Evolutionary conservation across 768 basidiomycete genomes (phyloP).

Genomic region (Pisolithus orientalis): DNA sequence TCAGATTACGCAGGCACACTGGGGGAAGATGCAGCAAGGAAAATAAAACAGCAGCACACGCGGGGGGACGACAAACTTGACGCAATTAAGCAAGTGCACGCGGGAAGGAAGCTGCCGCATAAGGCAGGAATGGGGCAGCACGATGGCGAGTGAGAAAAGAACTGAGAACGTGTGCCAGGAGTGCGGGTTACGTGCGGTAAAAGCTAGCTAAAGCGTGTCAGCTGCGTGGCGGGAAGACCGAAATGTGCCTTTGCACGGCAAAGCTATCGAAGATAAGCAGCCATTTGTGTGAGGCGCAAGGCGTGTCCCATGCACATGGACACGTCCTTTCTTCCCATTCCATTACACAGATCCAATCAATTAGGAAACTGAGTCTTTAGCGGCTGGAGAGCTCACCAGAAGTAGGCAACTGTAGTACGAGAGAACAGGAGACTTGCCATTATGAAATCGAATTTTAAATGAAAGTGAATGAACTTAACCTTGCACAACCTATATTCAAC

Average conservation of each 20-base stretch:
- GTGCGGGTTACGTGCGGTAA: conserved; percentile 54
- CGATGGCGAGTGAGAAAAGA: conserved; percentile 42
- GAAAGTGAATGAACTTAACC: conserved; percentile 33
- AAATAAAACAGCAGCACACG: conserved; percentile 16
- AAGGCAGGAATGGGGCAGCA: conserved; percentile 52
- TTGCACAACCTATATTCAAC: conserved; percentile 25
- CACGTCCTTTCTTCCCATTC: conserved; percentile 15
- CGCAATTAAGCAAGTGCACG: conserved; percentile 22
- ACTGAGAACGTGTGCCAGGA: conserved; percentile 57
- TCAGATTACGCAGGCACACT: conserved; percentile 17
- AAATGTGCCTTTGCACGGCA: conserved; percentile 50
- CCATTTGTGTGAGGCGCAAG: conserved; percentile 17
- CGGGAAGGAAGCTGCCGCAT: conserved; percentile 41
- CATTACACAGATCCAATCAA: conserved; percentile 20
- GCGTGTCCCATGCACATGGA: conserved; percentile 12
- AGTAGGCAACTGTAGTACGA: conserved; percentile 25
- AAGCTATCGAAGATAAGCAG: conserved; percentile 51
- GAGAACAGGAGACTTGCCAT: conserved; percentile 26
- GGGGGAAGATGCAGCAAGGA: conserved; percentile 23
- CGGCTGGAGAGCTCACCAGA: conserved; percentile 16
- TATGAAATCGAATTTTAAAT: conserved; percentile 41
- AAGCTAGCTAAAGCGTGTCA: conserved; percentile 47
- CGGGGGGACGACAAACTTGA: conserved; percentile 20
- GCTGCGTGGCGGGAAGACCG: conserved; percentile 46
- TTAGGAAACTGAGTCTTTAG: conserved; percentile 24